phyloP scores from a whole-genome alignment of 1,284 basidiomycete genomes.

The Ustilago crameri region DNA sequence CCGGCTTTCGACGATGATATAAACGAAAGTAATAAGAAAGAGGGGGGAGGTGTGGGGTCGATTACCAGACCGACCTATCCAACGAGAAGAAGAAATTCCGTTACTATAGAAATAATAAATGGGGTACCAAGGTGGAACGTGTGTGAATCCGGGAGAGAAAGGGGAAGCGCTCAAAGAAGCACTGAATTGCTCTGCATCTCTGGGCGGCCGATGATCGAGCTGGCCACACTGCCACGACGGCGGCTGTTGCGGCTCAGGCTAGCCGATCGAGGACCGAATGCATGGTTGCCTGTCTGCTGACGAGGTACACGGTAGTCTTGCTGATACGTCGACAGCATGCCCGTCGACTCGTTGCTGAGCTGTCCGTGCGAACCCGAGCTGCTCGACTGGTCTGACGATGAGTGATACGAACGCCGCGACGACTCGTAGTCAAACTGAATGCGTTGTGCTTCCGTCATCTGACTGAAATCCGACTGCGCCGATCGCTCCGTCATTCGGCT shows the following conservation, averaged over 20 bases:
- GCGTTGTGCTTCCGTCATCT: conserved; percentile 56
- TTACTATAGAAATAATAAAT: conserved; percentile 22
- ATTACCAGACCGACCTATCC: conserved; percentile 6
- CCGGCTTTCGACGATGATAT: no score
- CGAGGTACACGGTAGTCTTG: conserved; percentile 39
- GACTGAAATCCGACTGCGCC: conserved; percentile 33
- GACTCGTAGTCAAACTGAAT: conserved; percentile 57
- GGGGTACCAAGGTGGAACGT: not conserved
- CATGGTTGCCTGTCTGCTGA: conserved; percentile 32
- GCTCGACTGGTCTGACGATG: conserved; percentile 23
- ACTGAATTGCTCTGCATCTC: conserved; percentile 55
- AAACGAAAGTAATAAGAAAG: not conserved
- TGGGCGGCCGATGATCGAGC: conserved; percentile 43
- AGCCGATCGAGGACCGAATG: conserved; percentile 16
- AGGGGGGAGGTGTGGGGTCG: not conserved
- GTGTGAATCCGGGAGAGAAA: not conserved
- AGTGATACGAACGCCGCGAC: conserved; percentile 36
- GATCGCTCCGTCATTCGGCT: conserved; percentile 54
- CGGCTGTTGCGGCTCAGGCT: conserved; percentile 6
- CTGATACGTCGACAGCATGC: conserved; percentile 35
- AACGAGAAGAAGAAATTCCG: conserved; percentile 15
- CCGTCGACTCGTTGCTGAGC: conserved; percentile 23
- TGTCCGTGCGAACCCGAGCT: conserved; percentile 9
- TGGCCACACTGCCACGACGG: conserved; percentile 40
- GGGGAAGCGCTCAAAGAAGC: conserved; percentile 24